Conservation (phyloP, 164 flowering plant genomes). For the Vitis labrusca region DNA sequence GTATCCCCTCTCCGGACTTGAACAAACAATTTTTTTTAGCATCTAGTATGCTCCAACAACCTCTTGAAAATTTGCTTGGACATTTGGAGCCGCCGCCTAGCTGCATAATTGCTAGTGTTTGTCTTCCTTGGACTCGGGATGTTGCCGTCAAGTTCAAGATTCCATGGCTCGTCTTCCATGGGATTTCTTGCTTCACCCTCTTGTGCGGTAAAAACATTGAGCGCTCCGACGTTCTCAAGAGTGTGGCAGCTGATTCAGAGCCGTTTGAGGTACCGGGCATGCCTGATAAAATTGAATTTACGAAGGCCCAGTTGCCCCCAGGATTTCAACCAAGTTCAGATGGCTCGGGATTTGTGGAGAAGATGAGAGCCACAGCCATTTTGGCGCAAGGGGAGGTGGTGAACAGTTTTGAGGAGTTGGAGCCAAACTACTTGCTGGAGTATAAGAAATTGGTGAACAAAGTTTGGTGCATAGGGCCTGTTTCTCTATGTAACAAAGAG, state of each 20-base stretch:
- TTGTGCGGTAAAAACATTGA: no score
- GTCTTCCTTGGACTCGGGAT: no score
- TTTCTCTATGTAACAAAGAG: slow-evolving; percentile 20
- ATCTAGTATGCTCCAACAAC: no score
- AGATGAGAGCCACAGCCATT: not conserved
- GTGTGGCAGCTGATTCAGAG: slow-evolving; percentile 7
- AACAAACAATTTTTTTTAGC: no score
- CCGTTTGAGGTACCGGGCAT: slow-evolving; percentile 21
- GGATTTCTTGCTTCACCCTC: no score
- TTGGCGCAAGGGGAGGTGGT: slow-evolving; percentile 26
- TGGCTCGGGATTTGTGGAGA: not conserved
- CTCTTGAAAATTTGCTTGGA: no score
- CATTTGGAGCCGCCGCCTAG: no score
- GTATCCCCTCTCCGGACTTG: no score
- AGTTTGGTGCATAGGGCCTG: slow-evolving; percentile 38
- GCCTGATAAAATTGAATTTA: slow-evolving; percentile 27
- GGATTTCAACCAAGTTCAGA: not conserved
- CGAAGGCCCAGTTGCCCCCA: slow-evolving; percentile 14
- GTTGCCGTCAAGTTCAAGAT: no score
- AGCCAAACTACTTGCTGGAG: slow-evolving; percentile 19
- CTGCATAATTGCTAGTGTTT: no score
- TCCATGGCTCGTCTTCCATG: no score
- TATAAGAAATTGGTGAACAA: slow-evolving; percentile 16
- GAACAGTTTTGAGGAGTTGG: slow-evolving; percentile 38
- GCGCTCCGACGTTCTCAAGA: no score